Evolutionary conservation across 495 filamentous ascomycete genomes (phyloP).

Genomic region (Penicillium longicatenatum): DNA sequence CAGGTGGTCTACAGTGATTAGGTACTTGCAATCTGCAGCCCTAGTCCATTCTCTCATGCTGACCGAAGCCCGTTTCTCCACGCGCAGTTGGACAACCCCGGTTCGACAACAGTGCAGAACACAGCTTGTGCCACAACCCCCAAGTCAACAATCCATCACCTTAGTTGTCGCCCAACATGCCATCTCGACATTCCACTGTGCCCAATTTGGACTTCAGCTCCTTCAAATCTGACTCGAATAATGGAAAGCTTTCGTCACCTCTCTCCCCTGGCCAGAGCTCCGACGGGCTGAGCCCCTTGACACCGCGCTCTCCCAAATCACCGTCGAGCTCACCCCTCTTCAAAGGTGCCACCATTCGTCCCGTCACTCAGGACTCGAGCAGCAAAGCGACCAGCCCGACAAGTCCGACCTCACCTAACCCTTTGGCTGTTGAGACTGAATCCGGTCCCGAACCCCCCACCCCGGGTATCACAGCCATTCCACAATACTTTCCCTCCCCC

Average conservation of each 20-base stretch:
- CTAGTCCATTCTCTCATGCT: slow-evolving; percentile 13
- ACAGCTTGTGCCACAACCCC: slow-evolving; percentile 3
- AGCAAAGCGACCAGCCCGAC: slow-evolving; percentile 37
- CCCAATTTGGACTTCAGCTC: slow-evolving; percentile 48
- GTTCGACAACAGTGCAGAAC: slow-evolving; percentile 4
- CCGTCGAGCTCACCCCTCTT: slow-evolving; percentile 43
- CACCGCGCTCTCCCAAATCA: slow-evolving; percentile 47
- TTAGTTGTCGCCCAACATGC: slow-evolving; percentile 38
- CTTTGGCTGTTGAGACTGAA: slow-evolving; percentile 24
- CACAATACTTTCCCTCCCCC: slow-evolving; percentile 54
- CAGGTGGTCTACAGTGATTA: slow-evolving; percentile 13
- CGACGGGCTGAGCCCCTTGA: slow-evolving; percentile 44
- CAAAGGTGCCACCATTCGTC: slow-evolving; percentile 47
- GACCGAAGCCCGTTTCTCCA: slow-evolving; percentile 3
- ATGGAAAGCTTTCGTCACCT: slow-evolving; percentile 37
- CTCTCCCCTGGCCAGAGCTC: slow-evolving; percentile 43
- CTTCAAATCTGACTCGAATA: slow-evolving; percentile 33
- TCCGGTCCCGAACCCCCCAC: slow-evolving; percentile 41
- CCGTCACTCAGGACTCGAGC: slow-evolving; percentile 45
- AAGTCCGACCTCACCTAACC: slow-evolving; percentile 32
- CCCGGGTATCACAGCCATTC: slow-evolving; percentile 55
- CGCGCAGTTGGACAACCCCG: slow-evolving; percentile 5
- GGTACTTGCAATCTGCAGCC: slow-evolving; percentile 17
- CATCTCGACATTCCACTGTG: slow-evolving; percentile 42
- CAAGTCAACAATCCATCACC: slow-evolving; percentile 12